Evolutionary conservation across 179 eudicot genomes (phyloP), one percentile per base, ranked within the genome.

Genomic region (Beta macrorhiza): DNA sequence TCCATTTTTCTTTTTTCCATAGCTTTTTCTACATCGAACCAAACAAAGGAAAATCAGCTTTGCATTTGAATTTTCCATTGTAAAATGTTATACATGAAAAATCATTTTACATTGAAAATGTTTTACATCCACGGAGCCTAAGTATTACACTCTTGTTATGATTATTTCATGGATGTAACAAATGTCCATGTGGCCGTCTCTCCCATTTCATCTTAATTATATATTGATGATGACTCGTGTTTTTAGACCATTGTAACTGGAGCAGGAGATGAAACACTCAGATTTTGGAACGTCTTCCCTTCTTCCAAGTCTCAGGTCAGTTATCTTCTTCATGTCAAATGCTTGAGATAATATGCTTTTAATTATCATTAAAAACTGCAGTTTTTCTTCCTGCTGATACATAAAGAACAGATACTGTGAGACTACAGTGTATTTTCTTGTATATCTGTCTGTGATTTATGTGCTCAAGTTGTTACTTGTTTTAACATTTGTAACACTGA

Each of bases 251-350:
- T 95, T 82, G 99, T 93, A 42, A 95, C 99, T 12, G 99, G 99
- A 80, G 99, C 99, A 15, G 99, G 99, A 80, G 99, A 95, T 82
- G 99, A 95, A 87, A 95, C 99, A 22, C 97, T 95, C 45, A 83
- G 98, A 85, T 95, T 95, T 84, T 95, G 99, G 99, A 93, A 92
- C 78, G 96, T 93, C 68, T 95, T 95, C 83, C 99, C 99, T 84
- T 93, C 98, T 69, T 92, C 97, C n/a, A 95, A 95, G 83, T 90
- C 93, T 83, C 97, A 92, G 93, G 98, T 93, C 64, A 82, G 78
- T 57, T 78, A 15, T 7, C 5, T 19, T 65, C 62, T 57, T 5
- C 14, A 14, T 16, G 64, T 15, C 15, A 74, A 56, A 56, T 74
- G 63, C 49, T 16, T 55, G 19, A 49, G 16, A 70, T 65, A 13